Evolutionary conservation across 116 monocot species (phyloP).

Genomic region (Posidonia oceanica): DNA sequence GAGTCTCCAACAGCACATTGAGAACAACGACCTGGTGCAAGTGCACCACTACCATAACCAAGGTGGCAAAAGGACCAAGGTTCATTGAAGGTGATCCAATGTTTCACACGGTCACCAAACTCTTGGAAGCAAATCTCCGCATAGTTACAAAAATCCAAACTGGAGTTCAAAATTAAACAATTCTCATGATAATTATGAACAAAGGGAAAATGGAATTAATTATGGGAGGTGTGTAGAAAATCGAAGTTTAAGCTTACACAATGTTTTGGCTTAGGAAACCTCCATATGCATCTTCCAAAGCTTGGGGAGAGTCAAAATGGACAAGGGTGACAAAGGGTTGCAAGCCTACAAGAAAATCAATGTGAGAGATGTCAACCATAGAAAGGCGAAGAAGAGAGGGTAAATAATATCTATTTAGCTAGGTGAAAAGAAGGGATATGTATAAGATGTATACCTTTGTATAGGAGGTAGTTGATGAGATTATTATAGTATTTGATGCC

Average conservation of each 20-base stretch:
- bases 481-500: constrained; percentile 44
- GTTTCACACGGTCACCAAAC: constrained; percentile 23
- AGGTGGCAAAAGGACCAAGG: not conserved
- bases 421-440: not conserved
- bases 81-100: constrained; percentile 29
- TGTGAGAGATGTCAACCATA: no score
- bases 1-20: constrained; percentile 6
- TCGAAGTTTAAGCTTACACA: constrained; percentile 10
- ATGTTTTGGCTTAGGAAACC: constrained; percentile 25
- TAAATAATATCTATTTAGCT: no score
- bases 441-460: constrained; percentile 14
- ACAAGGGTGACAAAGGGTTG: constrained; percentile 30
- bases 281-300: constrained; percentile 26
- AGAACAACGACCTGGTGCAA: constrained; percentile 17
- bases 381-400: no score
- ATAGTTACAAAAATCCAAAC: constrained; percentile 10
- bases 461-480: constrained; percentile 40
- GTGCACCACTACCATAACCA: not conserved
- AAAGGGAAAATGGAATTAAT: not conserved
- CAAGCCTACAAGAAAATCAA: constrained; percentile 9
- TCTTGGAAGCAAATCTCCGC: constrained; percentile 18
- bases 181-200: no score
- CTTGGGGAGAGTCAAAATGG: constrained; percentile 36
- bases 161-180: not conserved
- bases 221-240: not conserved